These are phyloP conservation scores for Spiraea crenata DNA, from an alignment of 331 rosid genomes.

Conservation along the genomic window DNA sequence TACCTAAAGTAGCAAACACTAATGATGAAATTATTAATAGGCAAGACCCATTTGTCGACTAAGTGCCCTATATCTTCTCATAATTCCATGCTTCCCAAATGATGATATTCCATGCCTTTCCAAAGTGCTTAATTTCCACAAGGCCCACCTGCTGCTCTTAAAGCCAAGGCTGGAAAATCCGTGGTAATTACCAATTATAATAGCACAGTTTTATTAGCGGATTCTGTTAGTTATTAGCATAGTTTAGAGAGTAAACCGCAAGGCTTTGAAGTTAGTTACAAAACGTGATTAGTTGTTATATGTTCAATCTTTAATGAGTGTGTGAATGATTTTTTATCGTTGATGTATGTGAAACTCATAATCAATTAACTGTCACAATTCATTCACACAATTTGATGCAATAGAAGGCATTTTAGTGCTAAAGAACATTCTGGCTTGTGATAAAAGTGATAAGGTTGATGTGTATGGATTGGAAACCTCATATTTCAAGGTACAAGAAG, in stretches of 20 bases:
- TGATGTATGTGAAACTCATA: not conserved
- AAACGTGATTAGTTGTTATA: too few species aligned
- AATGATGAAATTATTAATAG: constrained; percentile 43
- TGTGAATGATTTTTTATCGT: not conserved
- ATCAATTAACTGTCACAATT: not conserved
- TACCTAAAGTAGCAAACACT: constrained; percentile 21
- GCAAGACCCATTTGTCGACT: constrained; percentile 38
- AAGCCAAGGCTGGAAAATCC: constrained; percentile 8
- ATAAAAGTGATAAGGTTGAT: not conserved
- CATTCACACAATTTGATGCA: not conserved
- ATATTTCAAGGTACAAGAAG: not conserved
- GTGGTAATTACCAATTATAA: not conserved
- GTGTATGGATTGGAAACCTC: not conserved
- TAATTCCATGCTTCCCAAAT: constrained; percentile 41
- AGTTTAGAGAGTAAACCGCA: too few species aligned
- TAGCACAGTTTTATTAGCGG: too few species aligned
- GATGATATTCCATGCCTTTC: constrained; percentile 35
- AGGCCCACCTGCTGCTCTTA: constrained; percentile 27
- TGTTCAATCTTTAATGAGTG: too few species aligned
- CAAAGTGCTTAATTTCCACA: constrained; percentile 28
- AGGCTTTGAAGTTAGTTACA: not conserved
- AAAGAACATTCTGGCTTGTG: too few species aligned
- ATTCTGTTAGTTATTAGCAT: too few species aligned
- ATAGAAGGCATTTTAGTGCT: not conserved
- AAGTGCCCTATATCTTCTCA: constrained; percentile 37